Percentiles rank a stretch among this genome's conserved stretches.
These are phyloP conservation scores for Acer saccharum DNA, from an alignment of 345 rosid species.

Conservation along the genomic window DNA sequence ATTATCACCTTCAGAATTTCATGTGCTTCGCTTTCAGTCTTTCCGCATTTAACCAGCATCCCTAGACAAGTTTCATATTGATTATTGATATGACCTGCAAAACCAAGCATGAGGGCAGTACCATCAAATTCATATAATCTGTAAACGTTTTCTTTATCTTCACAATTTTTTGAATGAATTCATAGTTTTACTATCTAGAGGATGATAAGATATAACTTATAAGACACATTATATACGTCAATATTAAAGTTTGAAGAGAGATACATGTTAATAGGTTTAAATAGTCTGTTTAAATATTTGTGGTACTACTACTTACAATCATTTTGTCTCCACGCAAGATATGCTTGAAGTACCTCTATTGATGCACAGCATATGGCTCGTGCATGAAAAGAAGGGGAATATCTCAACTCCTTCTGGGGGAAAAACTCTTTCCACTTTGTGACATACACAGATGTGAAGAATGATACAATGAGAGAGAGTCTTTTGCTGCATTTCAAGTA, in stretches of 20 bases:
- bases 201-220: neutral
- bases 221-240: neutral
- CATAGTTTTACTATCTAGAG: neutral
- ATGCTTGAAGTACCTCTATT: constrained; percentile 71
- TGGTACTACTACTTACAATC: constrained; percentile 55
- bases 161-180: neutral
- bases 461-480: constrained; percentile 64
- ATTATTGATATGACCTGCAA: constrained; percentile 72
- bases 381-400: constrained; percentile 69
- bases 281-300: neutral
- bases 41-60: constrained; percentile 72
- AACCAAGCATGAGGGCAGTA: neutral
- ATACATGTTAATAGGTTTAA: neutral
- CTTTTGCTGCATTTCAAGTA: constrained; percentile 69
- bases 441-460: constrained; percentile 65
- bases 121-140: neutral
- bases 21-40: constrained; percentile 55
- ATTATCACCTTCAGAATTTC: constrained; percentile 63
- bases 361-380: constrained; percentile 65
- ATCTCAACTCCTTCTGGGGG: constrained; percentile 50
- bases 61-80: constrained; percentile 75
- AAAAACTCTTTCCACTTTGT: constrained; percentile 79
- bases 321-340: constrained; percentile 87
- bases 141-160: neutral
- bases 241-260: no score